phyloP scores from a whole-genome alignment of 1,284 basidiomycete species.

The Apiotrichum gracile region DNA sequence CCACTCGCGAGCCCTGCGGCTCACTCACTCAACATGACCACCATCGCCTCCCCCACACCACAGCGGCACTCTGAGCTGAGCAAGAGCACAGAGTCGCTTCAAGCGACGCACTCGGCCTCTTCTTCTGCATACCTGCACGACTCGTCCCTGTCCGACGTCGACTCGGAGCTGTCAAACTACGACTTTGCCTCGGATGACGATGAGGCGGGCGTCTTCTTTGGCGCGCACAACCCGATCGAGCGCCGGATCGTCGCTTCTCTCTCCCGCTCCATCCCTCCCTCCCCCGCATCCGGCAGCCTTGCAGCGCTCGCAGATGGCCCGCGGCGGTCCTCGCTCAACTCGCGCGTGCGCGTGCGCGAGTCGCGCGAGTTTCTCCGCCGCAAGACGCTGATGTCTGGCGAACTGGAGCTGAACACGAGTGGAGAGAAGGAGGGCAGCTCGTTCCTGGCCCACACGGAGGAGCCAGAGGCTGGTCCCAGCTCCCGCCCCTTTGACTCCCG shows the following conservation, averaged over 20 bases:
- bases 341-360: constrained; percentile 25
- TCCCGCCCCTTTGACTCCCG: neutral
- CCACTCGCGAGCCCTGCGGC: too few relatives aligned
- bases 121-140: neutral
- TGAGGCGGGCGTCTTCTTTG: constrained; percentile 34
- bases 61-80: neutral
- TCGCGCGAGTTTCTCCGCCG: constrained; percentile 32
- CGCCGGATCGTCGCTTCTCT: constrained; percentile 23
- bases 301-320: neutral
- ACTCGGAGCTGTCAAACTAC: neutral
- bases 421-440: too few relatives aligned
- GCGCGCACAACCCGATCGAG: constrained; percentile 23
- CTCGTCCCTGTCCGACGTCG: neutral
- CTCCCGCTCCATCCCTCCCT: constrained; percentile 9
- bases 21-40: neutral
- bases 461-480: too few relatives aligned
- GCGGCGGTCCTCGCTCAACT: constrained; percentile 1
- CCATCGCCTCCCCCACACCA: neutral
- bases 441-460: too few relatives aligned
- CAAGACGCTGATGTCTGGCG: constrained; percentile 25
- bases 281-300: constrained; percentile 1
- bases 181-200: constrained; percentile 22
- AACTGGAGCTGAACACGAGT: too few relatives aligned
- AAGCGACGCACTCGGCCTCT: neutral
- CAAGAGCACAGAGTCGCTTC: neutral